phyloP scores from a whole-genome alignment of 176 grass and related monocot genomes.

The Aegilops umbellulata region DNA sequence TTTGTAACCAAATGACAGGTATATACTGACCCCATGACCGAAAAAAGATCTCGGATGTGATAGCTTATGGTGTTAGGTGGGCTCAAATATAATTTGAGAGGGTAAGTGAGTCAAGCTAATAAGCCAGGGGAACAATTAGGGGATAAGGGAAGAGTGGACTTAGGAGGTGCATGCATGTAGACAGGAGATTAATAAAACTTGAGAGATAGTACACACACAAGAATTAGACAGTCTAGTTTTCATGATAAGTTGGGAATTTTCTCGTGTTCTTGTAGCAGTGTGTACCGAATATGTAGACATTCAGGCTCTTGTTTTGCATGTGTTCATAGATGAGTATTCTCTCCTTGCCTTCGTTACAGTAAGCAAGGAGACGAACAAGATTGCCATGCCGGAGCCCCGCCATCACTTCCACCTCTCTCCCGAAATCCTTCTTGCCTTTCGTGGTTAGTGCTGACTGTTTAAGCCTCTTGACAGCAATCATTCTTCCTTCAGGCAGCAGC shows the following conservation, averaged over 20 bases:
- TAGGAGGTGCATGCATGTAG: neutral
- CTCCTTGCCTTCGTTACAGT: neutral
- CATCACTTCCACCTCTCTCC: conserved; percentile 35
- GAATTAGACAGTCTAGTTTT: neutral
- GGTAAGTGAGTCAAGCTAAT: too few relatives aligned
- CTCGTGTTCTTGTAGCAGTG: neutral
- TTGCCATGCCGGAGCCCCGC: neutral
- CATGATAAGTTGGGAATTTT: neutral
- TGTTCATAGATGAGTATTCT: conserved; percentile 16
- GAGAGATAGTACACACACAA: too few relatives aligned
- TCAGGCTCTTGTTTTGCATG: conserved; percentile 13
- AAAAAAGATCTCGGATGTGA: too few relatives aligned
- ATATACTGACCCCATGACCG: too few relatives aligned
- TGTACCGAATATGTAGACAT: conserved; percentile 33
- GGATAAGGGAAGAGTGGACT: neutral
- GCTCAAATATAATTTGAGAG: too few relatives aligned
- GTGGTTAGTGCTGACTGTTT: neutral
- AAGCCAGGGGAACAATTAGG: neutral
- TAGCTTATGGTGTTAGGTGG: too few relatives aligned
- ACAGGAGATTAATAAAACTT: too few relatives aligned
- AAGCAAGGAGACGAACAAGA: conserved; percentile 13
- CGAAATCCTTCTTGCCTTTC: neutral
- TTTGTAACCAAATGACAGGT: too few relatives aligned
- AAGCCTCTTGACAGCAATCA: conserved; percentile 19
- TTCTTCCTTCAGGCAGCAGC: neutral